Conservation (phyloP, 2,329 filamentous ascomycete species). For the Botrytis porri region DNA sequence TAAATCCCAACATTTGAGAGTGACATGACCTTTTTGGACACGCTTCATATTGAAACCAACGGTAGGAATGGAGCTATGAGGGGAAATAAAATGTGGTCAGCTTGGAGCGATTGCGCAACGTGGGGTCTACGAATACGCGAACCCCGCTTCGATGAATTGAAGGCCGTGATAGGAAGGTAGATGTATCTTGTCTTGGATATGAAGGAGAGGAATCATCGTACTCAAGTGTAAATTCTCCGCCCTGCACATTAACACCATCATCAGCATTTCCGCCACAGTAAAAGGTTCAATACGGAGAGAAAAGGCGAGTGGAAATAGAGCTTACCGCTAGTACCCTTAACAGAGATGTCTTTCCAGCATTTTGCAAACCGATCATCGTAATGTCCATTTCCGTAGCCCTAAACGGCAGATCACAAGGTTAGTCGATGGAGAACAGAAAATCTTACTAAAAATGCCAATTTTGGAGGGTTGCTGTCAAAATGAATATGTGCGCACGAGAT, state of each 20-base stretch:
- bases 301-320: slow-evolving; percentile 30
- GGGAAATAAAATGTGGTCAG: slow-evolving; percentile 40
- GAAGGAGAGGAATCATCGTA: slow-evolving; percentile 53
- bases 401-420: slow-evolving; percentile 17
- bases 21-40: slow-evolving; percentile 96
- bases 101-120: slow-evolving; percentile 21
- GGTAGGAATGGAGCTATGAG: slow-evolving; percentile 84
- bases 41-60: slow-evolving; percentile 99
- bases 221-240: slow-evolving; percentile 98
- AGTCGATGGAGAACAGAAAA: neutral
- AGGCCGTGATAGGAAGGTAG: neutral
- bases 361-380: slow-evolving; percentile 97
- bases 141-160: slow-evolving; percentile 20
- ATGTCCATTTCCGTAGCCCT: slow-evolving; percentile 99
- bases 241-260: slow-evolving; percentile 52
- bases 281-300: slow-evolving; percentile 21
- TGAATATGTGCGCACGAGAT: neutral
- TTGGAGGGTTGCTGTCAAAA: neutral
- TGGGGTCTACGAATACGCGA: slow-evolving; percentile 14
- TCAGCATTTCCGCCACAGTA: slow-evolving; percentile 38
- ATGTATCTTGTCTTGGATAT: neutral
- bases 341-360: slow-evolving; percentile 95
- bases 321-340: slow-evolving; percentile 92
- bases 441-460: neutral
- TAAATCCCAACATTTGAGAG: slow-evolving; percentile 98